A percentile compares a stretch with the other conserved stretches of the same genome.
phyloP scores from a whole-genome alignment of 2,329 filamentous ascomycete genomes.

The Paecilomyces sp. region DNA sequence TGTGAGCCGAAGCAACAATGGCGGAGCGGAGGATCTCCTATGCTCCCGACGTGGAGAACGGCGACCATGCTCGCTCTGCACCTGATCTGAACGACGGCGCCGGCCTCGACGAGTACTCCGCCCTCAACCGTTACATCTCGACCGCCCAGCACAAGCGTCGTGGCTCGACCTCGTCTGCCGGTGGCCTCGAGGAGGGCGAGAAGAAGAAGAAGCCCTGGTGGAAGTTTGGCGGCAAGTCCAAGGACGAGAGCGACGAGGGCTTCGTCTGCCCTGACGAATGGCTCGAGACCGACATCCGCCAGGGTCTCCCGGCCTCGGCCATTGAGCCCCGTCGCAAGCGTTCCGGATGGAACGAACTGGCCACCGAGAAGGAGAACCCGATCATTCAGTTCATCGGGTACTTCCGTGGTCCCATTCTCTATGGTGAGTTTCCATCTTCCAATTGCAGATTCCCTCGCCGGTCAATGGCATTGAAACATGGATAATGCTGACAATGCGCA shows the following conservation, averaged over 20 bases:
- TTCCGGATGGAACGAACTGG: conserved; percentile 64
- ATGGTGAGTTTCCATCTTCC: conserved; percentile 49
- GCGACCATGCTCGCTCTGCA: conserved; percentile 26
- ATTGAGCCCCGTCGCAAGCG: conserved; percentile 60
- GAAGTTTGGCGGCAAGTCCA: conserved; percentile 42
- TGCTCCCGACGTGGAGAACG: conserved; percentile 37
- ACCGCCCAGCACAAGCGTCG: conserved; percentile 56
- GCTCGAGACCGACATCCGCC: conserved; percentile 60
- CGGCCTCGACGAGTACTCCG: conserved; percentile 54
- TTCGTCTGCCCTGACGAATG: conserved; percentile 57
- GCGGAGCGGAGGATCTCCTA: conserved; percentile 39
- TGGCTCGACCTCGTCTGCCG: conserved; percentile 38
- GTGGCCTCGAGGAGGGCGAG: conserved; percentile 30
- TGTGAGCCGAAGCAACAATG: conserved; percentile 26
- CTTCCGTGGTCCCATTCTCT: conserved; percentile 70
- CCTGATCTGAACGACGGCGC: conserved; percentile 20
- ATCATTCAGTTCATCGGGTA: conserved; percentile 67
- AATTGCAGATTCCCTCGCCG: too few species aligned
- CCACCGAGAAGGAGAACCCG: conserved; percentile 68
- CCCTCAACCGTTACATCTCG: conserved; percentile 61
- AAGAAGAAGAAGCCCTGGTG: conserved; percentile 51
- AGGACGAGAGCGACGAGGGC: conserved; percentile 19
- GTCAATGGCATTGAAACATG: not conserved
- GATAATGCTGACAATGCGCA: conserved; percentile 5
- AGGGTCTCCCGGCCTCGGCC: conserved; percentile 53